Conservation (phyloP, 1,284 basidiomycete species). For the Xanthoconium separans region DNA sequence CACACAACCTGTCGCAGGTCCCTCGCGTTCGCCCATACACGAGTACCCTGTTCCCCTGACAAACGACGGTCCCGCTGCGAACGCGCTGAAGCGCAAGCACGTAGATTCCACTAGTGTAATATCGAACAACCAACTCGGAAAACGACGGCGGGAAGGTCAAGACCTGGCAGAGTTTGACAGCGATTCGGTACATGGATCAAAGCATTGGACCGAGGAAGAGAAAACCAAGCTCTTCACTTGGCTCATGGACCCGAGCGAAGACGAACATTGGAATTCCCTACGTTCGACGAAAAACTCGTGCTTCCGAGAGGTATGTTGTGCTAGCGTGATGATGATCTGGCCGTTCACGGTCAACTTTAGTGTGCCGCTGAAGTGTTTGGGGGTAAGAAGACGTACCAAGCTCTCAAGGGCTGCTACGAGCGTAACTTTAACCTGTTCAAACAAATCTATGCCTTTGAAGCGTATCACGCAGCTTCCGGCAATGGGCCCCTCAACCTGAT, state of each 20-base stretch:
- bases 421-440: constrained; percentile 79
- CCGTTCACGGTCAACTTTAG: constrained; percentile 35
- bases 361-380: constrained; percentile 67
- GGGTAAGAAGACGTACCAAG: constrained; percentile 74
- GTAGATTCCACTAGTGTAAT: constrained; percentile 39
- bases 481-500: constrained; percentile 38
- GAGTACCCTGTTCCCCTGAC: constrained; percentile 33
- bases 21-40: constrained; percentile 34
- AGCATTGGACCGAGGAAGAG: constrained; percentile 79
- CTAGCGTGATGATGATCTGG: not conserved
- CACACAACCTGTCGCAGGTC: constrained; percentile 28
- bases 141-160: constrained; percentile 51
- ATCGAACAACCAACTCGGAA: constrained; percentile 36
- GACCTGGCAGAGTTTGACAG: constrained; percentile 46
- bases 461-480: constrained; percentile 44
- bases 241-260: constrained; percentile 67
- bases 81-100: constrained; percentile 50
- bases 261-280: constrained; percentile 72
- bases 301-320: constrained; percentile 59
- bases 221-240: constrained; percentile 70
- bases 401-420: constrained; percentile 76
- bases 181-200: constrained; percentile 59
- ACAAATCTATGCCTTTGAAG: constrained; percentile 70
- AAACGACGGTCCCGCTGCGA: constrained; percentile 25
- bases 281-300: constrained; percentile 76